Evolutionary conservation across 306 rosid species (phyloP), one percentile per base, ranked within the genome.

Genomic region (Dalbergia cochinchinensis): DNA sequence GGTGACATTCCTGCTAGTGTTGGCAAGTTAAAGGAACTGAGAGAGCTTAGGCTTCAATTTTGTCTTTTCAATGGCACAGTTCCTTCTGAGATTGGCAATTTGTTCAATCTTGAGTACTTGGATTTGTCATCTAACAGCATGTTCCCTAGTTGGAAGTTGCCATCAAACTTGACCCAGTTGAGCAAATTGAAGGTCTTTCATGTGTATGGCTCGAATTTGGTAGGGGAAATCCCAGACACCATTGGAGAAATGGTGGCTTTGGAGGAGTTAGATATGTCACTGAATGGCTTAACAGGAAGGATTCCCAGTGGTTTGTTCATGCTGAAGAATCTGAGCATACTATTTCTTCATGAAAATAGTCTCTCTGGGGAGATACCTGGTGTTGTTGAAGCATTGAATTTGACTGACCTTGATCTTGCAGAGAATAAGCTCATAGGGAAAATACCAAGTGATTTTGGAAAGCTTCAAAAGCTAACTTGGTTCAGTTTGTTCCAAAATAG

Each of bases 1-100:
- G 85, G 85, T 53, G 85, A 59, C 50, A 74, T 82, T 69, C 85
- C 85, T 50, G 2, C 80, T 20, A 73, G 85, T 22, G 50, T 82
- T 82, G 85, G 78, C 8, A 82, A 48, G 19, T 76, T 82, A 0
- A 82, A 50, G 62, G 73, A 82, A 8, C 7, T 82, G 45, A 82
- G 34, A 10, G 15, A 69, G 8, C 19, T 82, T 14, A 33, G 20
- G 1, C 72, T 82, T 70, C 62, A 31, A 3, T 82, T 22, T 76
- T 76, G 82, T 34, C 34, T 76, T 0, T 53, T 82, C 54, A 69
- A 82, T 76, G 85, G 82, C 1, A 39, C 78, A 59, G 73, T 82
- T 7, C 47, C 78, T 69, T 20, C 26, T 69, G 78, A 76, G 73
- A 70, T 82, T 69, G 82, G 69, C 13, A 35, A 54, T 12, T 76